phyloP scores from a whole-genome alignment of 768 basidiomycete species.

The Tylopilus sp. region DNA sequence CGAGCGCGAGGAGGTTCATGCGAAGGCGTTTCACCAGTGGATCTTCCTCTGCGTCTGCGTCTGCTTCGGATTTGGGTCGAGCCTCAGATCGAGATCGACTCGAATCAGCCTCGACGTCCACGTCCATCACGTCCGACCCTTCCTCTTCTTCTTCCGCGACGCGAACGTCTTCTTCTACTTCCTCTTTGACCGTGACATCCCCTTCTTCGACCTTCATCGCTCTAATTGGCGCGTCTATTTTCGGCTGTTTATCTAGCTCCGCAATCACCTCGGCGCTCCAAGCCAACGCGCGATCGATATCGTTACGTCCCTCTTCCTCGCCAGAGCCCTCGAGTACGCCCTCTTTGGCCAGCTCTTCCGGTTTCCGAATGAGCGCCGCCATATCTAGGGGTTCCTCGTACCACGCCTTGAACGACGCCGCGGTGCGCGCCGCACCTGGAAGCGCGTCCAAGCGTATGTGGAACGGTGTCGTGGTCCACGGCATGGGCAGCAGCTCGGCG shows the following conservation, averaged over 20 bases:
- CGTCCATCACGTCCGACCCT: conserved; percentile 15
- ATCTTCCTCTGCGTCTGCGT: conserved; percentile 38
- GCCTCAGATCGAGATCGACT: not conserved
- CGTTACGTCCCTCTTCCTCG: conserved; percentile 28
- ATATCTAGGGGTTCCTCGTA: conserved; percentile 36
- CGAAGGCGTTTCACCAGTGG: conserved; percentile 54
- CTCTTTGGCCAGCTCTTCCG: conserved; percentile 37
- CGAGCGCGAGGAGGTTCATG: conserved; percentile 71
- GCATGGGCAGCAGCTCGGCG: too few species aligned
- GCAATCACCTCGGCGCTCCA: conserved; percentile 54
- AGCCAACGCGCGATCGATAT: conserved; percentile 43
- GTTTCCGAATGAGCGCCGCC: conserved; percentile 38
- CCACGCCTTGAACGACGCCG: conserved; percentile 8
- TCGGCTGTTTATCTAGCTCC: conserved; percentile 26
- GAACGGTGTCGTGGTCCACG: conserved; percentile 1
- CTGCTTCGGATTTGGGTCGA: not conserved
- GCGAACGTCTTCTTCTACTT: conserved; percentile 2
- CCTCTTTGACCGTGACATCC: conserved; percentile 13
- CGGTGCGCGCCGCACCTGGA: conserved; percentile 7
- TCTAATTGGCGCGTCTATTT: not conserved
- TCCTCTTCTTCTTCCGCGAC: not conserved
- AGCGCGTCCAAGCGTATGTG: conserved; percentile 10
- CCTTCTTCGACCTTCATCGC: not conserved
- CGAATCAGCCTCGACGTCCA: conserved; percentile 10
- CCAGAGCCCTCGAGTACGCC: conserved; percentile 24